These are phyloP conservation scores for Sergeia podlipaevii DNA, from an alignment of 208 protist species.

Conservation along the genomic window DNA sequence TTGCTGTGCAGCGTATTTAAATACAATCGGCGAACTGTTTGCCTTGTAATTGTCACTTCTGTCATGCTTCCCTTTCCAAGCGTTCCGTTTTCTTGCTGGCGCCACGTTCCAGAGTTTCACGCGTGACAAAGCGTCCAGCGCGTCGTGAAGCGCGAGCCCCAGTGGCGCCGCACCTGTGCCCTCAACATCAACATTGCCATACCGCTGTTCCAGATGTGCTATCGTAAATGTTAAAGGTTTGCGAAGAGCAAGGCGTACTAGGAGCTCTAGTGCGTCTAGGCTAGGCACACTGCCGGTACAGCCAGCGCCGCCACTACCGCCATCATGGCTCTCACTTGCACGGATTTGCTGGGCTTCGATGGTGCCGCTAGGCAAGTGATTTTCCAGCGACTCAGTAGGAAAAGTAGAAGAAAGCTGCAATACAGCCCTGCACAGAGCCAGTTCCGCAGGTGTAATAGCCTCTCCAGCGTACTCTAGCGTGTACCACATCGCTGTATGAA, in stretches of 20 bases:
- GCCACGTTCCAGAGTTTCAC: too few relatives aligned
- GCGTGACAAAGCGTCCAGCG: slow-evolving; percentile 16
- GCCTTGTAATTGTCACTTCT: background rate
- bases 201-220: slow-evolving; percentile 36
- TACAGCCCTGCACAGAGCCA: slow-evolving; percentile 22
- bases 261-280: slow-evolving; percentile 44
- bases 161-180: too few relatives aligned
- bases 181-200: slow-evolving; percentile 53
- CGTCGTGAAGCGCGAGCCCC: slow-evolving; percentile 38
- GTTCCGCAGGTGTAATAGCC: slow-evolving; percentile 21
- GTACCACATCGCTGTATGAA: slow-evolving; percentile 53
- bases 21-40: background rate
- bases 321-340: background rate
- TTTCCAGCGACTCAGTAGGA: background rate
- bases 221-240: slow-evolving; percentile 31
- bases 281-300: slow-evolving; percentile 5
- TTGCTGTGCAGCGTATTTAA: slow-evolving; percentile 20
- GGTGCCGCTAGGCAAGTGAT: background rate
- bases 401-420: slow-evolving; percentile 1
- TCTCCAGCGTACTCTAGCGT: slow-evolving; percentile 33
- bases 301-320: background rate
- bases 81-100: too few relatives aligned
- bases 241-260: slow-evolving; percentile 51
- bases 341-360: background rate
- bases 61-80: slow-evolving; percentile 1